These are phyloP conservation scores for Calonectria pauciramosa DNA, from an alignment of 2,329 filamentous ascomycete species.

Conservation along the genomic window DNA sequence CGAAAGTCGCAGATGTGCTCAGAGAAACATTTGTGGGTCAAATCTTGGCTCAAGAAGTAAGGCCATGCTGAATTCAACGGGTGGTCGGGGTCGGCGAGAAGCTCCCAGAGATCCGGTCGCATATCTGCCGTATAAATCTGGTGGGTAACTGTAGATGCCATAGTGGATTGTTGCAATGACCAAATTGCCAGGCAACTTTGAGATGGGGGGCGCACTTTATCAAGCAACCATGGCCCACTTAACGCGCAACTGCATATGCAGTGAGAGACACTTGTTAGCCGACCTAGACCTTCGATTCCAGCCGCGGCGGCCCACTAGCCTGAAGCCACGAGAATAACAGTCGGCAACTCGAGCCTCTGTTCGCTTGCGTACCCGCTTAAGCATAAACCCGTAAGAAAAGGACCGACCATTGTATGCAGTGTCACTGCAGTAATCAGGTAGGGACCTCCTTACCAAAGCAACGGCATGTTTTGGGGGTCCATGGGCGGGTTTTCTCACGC, in stretches of 20 bases:
- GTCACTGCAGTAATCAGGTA: no score
- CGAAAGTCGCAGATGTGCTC: not conserved
- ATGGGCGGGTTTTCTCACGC: not conserved
- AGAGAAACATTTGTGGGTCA: not conserved
- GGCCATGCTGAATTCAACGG: not conserved
- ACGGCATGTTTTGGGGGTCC: no score
- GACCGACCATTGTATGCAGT: no score
- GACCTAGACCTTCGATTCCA: not conserved
- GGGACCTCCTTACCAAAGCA: no score
- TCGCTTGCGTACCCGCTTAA: not conserved
- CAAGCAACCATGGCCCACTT: not conserved
- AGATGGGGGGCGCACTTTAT: not conserved
- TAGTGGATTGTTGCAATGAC: not conserved
- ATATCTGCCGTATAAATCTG: not conserved
- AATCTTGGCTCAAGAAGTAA: not conserved
- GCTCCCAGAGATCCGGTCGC: not conserved
- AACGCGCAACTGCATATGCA: not conserved
- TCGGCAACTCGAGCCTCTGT: not conserved
- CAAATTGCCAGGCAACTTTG: not conserved
- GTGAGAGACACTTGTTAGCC: not conserved
- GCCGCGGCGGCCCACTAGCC: not conserved
- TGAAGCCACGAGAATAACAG: not conserved
- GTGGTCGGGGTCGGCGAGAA: not conserved
- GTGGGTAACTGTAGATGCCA: not conserved
- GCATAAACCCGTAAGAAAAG: not conserved